Evolutionary conservation across 768 basidiomycete species (phyloP).

Genomic region (Tricholoma terreum): DNA sequence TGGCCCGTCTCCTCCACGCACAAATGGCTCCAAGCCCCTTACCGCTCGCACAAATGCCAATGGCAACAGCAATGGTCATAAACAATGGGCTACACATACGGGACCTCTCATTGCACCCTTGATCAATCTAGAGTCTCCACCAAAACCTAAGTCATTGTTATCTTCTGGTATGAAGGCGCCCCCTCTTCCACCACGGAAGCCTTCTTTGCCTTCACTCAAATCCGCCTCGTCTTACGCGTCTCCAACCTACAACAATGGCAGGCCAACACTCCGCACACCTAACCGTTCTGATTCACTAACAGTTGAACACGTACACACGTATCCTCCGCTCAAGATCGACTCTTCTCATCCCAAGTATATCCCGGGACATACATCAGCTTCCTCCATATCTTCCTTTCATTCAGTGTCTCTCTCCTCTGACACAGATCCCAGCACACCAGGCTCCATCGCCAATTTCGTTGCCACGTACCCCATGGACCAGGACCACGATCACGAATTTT

Average conservation of each 20-base stretch:
- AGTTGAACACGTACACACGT: conserved; percentile 56
- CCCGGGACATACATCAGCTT: conserved; percentile 53
- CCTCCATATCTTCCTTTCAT: conserved; percentile 80
- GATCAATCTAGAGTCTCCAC: conserved; percentile 55
- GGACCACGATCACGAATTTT: conserved; percentile 21
- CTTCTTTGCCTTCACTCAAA: conserved; percentile 49
- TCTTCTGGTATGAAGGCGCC: conserved; percentile 37
- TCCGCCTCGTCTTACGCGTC: conserved; percentile 37
- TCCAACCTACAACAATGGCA: conserved; percentile 2
- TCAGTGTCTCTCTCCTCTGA: conserved; percentile 80
- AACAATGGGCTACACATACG: conserved; percentile 22
- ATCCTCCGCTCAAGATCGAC: conserved; percentile 46
- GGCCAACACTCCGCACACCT: conserved; percentile 26
- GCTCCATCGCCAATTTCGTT: conserved; percentile 40
- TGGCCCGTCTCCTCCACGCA: conserved; percentile 34
- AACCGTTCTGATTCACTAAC: conserved; percentile 46
- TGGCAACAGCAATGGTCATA: conserved; percentile 10
- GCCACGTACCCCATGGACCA: conserved; percentile 47
- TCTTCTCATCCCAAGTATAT: conserved; percentile 30
- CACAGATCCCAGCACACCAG: conserved; percentile 40
- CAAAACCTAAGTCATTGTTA: conserved; percentile 30
- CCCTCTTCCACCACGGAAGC: conserved; percentile 65
- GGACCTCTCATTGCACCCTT: conserved; percentile 35
- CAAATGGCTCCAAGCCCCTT: conserved; percentile 15
- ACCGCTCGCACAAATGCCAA: conserved; percentile 5